These are phyloP conservation scores for Aspergillus nidulans DNA, from an alignment of 495 filamentous ascomycete species.

Conservation along the genomic window DNA sequence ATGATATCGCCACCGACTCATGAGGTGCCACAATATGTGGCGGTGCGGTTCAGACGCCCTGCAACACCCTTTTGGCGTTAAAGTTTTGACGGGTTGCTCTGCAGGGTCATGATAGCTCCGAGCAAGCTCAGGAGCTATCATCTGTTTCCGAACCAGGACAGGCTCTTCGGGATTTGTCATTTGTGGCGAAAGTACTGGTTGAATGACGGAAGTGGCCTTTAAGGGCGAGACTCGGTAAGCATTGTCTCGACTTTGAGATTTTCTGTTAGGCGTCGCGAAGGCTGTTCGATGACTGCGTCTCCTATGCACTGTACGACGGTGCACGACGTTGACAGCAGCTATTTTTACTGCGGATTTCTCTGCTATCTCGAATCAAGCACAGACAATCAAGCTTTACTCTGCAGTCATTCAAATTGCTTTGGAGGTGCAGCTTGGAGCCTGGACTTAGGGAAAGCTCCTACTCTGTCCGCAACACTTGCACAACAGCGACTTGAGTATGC, in stretches of 20 bases:
- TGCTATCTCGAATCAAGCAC: constrained; percentile 12
- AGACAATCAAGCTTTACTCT: not conserved
- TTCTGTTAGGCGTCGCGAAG: not conserved
- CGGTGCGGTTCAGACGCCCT: not conserved
- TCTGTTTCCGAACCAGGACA: not conserved
- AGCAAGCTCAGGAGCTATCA: not conserved
- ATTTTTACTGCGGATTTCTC: constrained; percentile 10
- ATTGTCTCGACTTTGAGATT: constrained; percentile 1
- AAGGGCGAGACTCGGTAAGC: not conserved
- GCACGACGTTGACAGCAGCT: constrained; percentile 10
- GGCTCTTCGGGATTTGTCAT: constrained; percentile 18
- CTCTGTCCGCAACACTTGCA: not conserved
- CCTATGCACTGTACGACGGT: constrained; percentile 8
- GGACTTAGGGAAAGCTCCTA: not conserved
- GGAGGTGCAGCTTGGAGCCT: not conserved
- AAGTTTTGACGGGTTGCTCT: not conserved
- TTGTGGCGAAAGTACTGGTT: constrained; percentile 13
- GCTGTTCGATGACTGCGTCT: not conserved
- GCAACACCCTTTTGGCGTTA: not conserved
- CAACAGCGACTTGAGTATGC: constrained; percentile 1
- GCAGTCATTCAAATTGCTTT: not conserved
- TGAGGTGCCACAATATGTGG: not conserved
- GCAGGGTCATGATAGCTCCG: constrained; percentile 4
- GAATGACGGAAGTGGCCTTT: constrained; percentile 6
- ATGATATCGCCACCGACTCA: not conserved